These are phyloP conservation scores for Sporothrix phasma DNA, from an alignment of 2,329 filamentous ascomycete genomes.

Conservation along the genomic window DNA sequence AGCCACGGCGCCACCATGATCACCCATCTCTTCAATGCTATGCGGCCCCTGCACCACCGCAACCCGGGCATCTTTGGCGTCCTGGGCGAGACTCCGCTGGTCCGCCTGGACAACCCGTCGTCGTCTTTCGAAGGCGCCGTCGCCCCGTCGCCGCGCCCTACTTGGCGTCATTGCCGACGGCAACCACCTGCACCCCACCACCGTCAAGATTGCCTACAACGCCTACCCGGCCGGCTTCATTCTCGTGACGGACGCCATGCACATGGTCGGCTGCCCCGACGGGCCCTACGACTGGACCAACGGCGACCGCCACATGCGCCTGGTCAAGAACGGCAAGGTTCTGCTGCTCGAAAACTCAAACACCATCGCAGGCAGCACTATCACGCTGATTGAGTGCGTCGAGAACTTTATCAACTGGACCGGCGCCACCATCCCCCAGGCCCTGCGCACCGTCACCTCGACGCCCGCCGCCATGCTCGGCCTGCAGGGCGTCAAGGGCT, in stretches of 20 bases:
- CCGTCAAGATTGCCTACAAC: conserved; percentile 80
- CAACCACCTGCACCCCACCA: conserved; percentile 80
- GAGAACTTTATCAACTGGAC: conserved; percentile 73
- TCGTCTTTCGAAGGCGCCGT: conserved; percentile 21
- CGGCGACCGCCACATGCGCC: conserved; percentile 45
- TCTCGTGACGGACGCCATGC: conserved; percentile 88
- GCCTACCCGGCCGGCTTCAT: conserved; percentile 78
- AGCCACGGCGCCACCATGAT: conserved; percentile 76
- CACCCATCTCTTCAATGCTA: conserved; percentile 89
- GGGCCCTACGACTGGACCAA: conserved; percentile 84
- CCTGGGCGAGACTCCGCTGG: conserved; percentile 46
- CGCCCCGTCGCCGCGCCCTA: conserved; percentile 53
- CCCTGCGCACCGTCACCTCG: conserved; percentile 60
- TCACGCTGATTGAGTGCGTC: conserved; percentile 70
- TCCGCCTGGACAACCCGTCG: background rate
- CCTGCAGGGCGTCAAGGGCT: conserved; percentile 56
- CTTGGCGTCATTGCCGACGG: conserved; percentile 84
- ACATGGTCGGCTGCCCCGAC: conserved; percentile 72
- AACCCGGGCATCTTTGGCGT: conserved; percentile 87
- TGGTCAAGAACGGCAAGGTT: conserved; percentile 61
- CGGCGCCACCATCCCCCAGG: conserved; percentile 56
- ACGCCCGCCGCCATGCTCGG: conserved; percentile 72
- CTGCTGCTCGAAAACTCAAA: conserved; percentile 69
- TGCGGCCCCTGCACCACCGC: conserved; percentile 81
- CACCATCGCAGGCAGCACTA: conserved; percentile 65